Base-by-base conservation (phyloP, 2,329 filamentous ascomycete species). In the Tolypocladium paradoxum region DNA sequence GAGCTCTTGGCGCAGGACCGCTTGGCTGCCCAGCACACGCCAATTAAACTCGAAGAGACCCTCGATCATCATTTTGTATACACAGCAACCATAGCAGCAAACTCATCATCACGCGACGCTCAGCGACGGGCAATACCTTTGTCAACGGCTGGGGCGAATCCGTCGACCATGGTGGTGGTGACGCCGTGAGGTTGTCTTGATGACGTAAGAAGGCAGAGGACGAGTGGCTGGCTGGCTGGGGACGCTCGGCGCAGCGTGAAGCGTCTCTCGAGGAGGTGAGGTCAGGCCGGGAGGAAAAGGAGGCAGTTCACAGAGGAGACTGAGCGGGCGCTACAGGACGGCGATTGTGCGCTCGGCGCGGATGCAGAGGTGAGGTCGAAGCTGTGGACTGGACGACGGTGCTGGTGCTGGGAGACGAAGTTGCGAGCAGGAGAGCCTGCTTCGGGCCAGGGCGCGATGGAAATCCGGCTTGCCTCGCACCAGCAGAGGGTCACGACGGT, bases 121-220 rank as follows among this genome's bases (percentile, higher is more conserved):
- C 24, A 12, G 52, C 33, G 56, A 63, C 54, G 54, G 49, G 53
- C 50, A 54, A 56, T 65, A 69, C 67, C 67, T 69, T 66, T 68
- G 60, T 65, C 65, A 60, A 68, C 61, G 56, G 66, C 65, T 58
- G 63, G 62, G 52, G 64, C 61, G 55, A 64, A 63, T 58, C 60
- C 63, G 64, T 69, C 64, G 54, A 67, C 61, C 67, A 69, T 69
- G 61, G 51, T 55, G 55, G 48, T 56, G 64, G 63, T 65, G 63
- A 66, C 61, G 65, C 66, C 14, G 27, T 16, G 34, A 20, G 33
- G 51, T 49, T 12, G 50, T 45, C 37, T 33, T 47, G 54, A 59
- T 59, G 57, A 58, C 57, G 57, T 59, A 56, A 56, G 50, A 51
- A 34, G 49, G 45, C 45, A 20, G 34, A 50, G 31, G 35, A 45